Base-by-base conservation (phyloP, 2,329 filamentous ascomycete species). In the Monilinia aucupariae region DNA sequence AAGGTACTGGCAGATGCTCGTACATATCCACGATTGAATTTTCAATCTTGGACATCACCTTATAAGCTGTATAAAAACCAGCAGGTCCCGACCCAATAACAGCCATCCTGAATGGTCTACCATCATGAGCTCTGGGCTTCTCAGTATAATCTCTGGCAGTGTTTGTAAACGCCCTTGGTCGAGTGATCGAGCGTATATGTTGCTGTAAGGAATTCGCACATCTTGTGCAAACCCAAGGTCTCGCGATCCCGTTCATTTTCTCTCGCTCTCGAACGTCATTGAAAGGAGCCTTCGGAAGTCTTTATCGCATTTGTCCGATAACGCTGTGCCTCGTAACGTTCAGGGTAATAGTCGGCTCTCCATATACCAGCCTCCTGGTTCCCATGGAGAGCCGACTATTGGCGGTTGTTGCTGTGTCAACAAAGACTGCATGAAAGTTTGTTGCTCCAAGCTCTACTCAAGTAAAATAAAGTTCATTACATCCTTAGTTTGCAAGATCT, bases 11-110 rank as follows among this genome's bases (percentile, higher is more conserved):
- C 47, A 97, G 78, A 34, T 91, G 86, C 77, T 99, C 94, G 73
- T 96, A 99, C 93, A 99, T 97, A 76, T 97, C 93, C 27, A 99
- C 83, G 58, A 84, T 82, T 0, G 88, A 86, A 73, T 87, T 79
- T 27, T 86, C 80, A 45, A 94, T 81, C 71, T 87, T 90, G 61
- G 84, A 83, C 81, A 97, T 87, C 62, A 96, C 82, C 64, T 92
- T 85, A 71, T 94, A 91, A 0, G 94, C 88, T 0, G 93, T 90
- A 74, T 99, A 99, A 79, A 97, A 99, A 3, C 94, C 94, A 15
- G 94, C 94, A 1, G 94, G 94, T 0, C 94, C 94, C 34, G 94
- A 97, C 59, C 93, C 94, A 69, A 97, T 85, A 66, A 97, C 84
- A 64, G 93, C 94, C 75, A 97, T 81, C 55, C 91, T 89, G 71